Base-by-base conservation (phyloP, 2,329 filamentous ascomycete species). In the Colletotrichum tabaci region DNA sequence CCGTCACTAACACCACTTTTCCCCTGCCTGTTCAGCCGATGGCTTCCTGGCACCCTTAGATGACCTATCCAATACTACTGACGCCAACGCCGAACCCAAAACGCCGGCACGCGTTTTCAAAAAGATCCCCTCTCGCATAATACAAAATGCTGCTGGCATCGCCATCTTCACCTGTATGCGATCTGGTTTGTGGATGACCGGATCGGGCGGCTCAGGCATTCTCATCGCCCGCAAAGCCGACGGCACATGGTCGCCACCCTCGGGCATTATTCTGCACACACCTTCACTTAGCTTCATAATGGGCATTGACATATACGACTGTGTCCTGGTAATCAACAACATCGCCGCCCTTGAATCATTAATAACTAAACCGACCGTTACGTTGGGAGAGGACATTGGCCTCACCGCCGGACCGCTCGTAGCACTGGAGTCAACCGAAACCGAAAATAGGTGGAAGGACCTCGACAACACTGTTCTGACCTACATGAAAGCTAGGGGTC, bases 141-240 rank as follows among this genome's bases (percentile, higher is more conserved):
- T 98, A 76, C 90, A 93, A 78, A 94, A 96, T 82, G 95, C 95
- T 38, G 94, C 96, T 75, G 96, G 94, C 13, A 88, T 98, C 69
- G 95, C 94, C 66, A 94, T 98, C 75, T 98, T 98, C 84, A 98
- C 95, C 0, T 97, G 94, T 40, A 97, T 98, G 94, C 92, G 96
- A 71, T 96, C 94, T 16, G 96, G 96, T 15, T 85, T 98, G 42
- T 98, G 95, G 93, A 88, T 97, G 76, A 96, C 94, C 56, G 96
- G 96, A 56, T 95, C 95, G 18, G 95, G 95, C 38, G 96, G 96
- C 49, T 96, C 94, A 68, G 96, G 96, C 61, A 89, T 98, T 49
- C 87, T 98, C 49, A 90, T 98, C 71, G 95, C 92, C 21, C 90
- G 94, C 75, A 93, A 94, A 77, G 92, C 93, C 30, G 95, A 97